A percentile compares a stretch with the other conserved stretches of the same genome.
phyloP scores from a whole-genome alignment of 345 rosid species.

The Eucalyptus regnans region DNA sequence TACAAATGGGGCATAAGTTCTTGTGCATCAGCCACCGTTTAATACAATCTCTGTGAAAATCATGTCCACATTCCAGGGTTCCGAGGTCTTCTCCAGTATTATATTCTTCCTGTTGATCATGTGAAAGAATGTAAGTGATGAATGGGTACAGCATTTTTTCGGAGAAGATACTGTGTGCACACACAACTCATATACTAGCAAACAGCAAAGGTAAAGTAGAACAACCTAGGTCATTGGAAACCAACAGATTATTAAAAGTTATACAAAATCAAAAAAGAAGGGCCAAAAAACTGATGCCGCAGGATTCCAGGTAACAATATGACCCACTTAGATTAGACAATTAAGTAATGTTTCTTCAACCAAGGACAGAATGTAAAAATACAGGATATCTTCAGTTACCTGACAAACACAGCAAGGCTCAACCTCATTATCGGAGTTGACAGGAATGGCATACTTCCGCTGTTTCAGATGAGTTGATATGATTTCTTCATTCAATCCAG shows the following conservation, averaged over 20 bases:
- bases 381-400: slow-evolving; percentile 20
- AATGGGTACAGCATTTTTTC: neutral
- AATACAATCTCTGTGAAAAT: slow-evolving; percentile 55
- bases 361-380: neutral
- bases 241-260: neutral
- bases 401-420: slow-evolving; percentile 92
- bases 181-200: neutral
- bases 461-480: slow-evolving; percentile 33
- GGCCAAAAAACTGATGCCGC: neutral
- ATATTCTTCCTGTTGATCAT: slow-evolving; percentile 53
- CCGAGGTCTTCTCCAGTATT: slow-evolving; percentile 57
- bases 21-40: slow-evolving; percentile 76
- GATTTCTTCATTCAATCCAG: slow-evolving; percentile 75
- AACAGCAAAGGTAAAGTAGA: neutral
- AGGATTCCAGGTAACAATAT: neutral
- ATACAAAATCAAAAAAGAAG: neutral
- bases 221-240: neutral
- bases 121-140: neutral
- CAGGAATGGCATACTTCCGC: slow-evolving; percentile 13
- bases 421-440: slow-evolving; percentile 18
- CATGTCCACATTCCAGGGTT: slow-evolving; percentile 67
- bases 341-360: neutral
- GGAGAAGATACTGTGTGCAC: neutral
- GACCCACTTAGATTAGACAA: neutral
- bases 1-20: slow-evolving; percentile 87